Conservation (phyloP, 148 eudicot genomes). For the Bassia scoparia region DNA sequence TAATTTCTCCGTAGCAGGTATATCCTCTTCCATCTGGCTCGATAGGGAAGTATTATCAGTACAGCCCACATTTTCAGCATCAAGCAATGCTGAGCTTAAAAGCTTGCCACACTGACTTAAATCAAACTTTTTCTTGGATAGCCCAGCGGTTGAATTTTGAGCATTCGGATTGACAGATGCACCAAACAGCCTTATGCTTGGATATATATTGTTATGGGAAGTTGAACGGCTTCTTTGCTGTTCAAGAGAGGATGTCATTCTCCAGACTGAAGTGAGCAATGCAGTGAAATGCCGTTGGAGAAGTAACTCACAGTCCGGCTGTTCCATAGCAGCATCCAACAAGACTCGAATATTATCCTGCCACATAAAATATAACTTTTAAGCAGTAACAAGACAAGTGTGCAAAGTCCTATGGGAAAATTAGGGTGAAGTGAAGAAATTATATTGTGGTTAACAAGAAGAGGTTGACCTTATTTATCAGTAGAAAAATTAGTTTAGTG, state of each 20-base stretch:
- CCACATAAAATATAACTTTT: conserved; percentile 13
- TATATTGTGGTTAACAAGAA: background rate
- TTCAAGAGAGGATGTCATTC: conserved; percentile 40
- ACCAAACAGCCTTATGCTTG: conserved; percentile 43
- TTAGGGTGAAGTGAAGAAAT: background rate
- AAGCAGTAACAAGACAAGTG: background rate
- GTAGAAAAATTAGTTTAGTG: background rate
- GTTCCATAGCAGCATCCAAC: conserved; percentile 68
- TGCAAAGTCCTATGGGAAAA: background rate
- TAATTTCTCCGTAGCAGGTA: conserved; percentile 43
- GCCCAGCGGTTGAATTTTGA: conserved; percentile 26
- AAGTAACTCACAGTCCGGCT: conserved; percentile 76
- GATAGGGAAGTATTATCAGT: conserved; percentile 29
- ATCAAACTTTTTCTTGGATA: conserved; percentile 44
- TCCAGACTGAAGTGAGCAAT: conserved; percentile 73
- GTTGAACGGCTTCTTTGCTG: conserved; percentile 32
- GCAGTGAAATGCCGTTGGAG: conserved; percentile 82
- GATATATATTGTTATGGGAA: conserved; percentile 38
- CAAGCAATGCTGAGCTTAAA: conserved; percentile 55
- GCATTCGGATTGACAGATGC: conserved; percentile 36
- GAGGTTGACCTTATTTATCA: background rate
- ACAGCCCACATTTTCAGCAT: conserved; percentile 29
- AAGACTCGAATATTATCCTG: conserved; percentile 78
- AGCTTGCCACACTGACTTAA: conserved; percentile 45
- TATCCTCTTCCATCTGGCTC: conserved; percentile 40